Conservation (phyloP, 169 alveolate species). For the Plasmodium vinckei region DNA sequence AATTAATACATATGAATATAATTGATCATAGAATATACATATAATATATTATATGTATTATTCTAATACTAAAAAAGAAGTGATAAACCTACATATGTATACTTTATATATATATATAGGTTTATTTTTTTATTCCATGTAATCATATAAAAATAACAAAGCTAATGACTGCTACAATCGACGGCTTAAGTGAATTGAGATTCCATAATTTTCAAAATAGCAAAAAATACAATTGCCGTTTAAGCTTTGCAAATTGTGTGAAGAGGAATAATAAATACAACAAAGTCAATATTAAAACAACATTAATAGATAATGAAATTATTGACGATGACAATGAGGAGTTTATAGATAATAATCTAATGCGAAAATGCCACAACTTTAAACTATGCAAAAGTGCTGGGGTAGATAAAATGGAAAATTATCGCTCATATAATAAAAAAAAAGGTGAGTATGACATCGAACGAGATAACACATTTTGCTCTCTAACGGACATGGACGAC, state of each 20-base stretch:
- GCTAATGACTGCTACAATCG: constrained; percentile 70
- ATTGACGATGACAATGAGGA: constrained; percentile 74
- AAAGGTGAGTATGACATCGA: constrained; percentile 52
- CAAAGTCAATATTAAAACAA: constrained; percentile 80
- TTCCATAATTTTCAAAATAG: constrained; percentile 36
- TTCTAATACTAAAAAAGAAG: too few species aligned
- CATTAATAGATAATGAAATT: constrained; percentile 78
- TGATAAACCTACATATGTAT: too few species aligned
- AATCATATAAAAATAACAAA: constrained; percentile 25
- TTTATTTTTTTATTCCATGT: constrained; percentile 20
- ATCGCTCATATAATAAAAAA: constrained; percentile 35
- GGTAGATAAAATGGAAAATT: constrained; percentile 10
- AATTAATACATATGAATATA: constrained; percentile 6
- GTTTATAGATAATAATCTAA: constrained; percentile 33
- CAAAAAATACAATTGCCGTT: constrained; percentile 68
- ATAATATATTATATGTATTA: not conserved
- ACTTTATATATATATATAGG: not conserved
- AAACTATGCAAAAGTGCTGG: constrained; percentile 16
- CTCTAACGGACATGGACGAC: constrained; percentile 57
- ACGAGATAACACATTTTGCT: constrained; percentile 57
- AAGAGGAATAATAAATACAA: constrained; percentile 59
- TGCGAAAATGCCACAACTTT: constrained; percentile 55
- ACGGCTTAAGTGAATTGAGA: constrained; percentile 24
- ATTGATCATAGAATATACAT: not conserved
- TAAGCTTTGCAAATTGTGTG: constrained; percentile 49